Base-by-base conservation (phyloP, 1,284 basidiomycete genomes). In the Apiotrichum sp. region DNA sequence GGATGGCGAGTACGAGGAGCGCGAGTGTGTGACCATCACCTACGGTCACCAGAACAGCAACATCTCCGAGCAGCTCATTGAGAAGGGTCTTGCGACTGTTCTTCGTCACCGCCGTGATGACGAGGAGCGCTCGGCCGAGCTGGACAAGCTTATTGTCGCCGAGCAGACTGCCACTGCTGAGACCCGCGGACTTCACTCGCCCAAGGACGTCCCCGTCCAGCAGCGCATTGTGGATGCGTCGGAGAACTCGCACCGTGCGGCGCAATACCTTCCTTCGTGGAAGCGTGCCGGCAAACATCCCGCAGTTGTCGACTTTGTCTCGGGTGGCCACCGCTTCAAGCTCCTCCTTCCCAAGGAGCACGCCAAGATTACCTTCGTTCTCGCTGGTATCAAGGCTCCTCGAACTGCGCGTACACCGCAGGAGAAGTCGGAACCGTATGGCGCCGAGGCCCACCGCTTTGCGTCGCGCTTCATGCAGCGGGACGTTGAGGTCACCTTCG, bases 311-410 rank as follows among this genome's bases (percentile, higher is more conserved):
- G 93, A 98, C 53, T 97, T 91, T 73, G 92, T 98, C 58, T 86
- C 92, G 46, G 82, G 90, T 43, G 93, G 92, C 43, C 95, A 92
- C 6, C 84, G 93, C 52, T 96, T 93, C 84, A 97, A 93, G 87
- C 79, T 97, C 42, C 83, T 84, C 71, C 79, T 95, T 43, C 91
- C 92, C 0, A 95, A 89, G 75, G 92, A 96, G 69, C 93, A 93
- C 72, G 87, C 92, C 70, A 87, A 86, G 51, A 77, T 95, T 55
- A 97, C 92, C 0, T 79, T 96, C 53, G 92, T 96, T 1, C 84
- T 95, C 42, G 85, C 85, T 53, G 90, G 89, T 54, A 88, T 93
- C 63, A 86, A 88, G 50, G 84, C 89, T 1, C 90, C 91, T 40
- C 84, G 89, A 42, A 84, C 87, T 1, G 86, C 88, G 16, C 83